Evolutionary conservation across 371 early-diverging fungal species (phyloP).

Genomic region (Catenaria anguillulae): DNA sequence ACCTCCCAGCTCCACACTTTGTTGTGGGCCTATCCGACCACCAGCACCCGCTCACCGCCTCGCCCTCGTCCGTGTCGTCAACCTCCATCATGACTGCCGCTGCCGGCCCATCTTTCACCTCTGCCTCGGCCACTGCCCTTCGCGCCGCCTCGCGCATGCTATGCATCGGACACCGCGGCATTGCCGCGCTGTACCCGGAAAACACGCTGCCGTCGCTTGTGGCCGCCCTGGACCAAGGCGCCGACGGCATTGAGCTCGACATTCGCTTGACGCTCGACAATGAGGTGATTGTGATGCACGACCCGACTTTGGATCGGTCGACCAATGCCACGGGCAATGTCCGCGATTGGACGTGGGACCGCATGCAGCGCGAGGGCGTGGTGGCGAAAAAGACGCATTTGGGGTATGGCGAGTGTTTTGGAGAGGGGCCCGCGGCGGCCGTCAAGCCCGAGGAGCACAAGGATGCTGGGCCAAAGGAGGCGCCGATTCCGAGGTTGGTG

Average conservation of each 20-base stretch:
- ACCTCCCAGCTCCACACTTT: too few species aligned
- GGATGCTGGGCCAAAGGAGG: slow-evolving; percentile 13
- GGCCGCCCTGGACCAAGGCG: slow-evolving; percentile 37
- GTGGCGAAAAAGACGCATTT: slow-evolving; percentile 14
- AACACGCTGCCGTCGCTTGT: slow-evolving; percentile 42
- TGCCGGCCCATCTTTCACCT: too few species aligned
- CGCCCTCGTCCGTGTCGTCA: too few species aligned
- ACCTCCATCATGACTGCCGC: too few species aligned
- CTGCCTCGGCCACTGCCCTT: too few species aligned
- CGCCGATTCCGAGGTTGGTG: slow-evolving; percentile 34
- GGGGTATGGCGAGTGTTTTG: background rate
- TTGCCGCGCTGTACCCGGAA: slow-evolving; percentile 42
- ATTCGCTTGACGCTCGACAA: slow-evolving; percentile 37
- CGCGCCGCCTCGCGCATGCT: too few species aligned
- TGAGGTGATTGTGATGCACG: slow-evolving; percentile 49
- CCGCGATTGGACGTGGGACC: slow-evolving; percentile 33
- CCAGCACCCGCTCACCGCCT: too few species aligned
- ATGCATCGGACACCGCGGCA: slow-evolving; percentile 29
- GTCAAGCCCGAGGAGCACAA: slow-evolving; percentile 21
- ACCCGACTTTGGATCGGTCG: slow-evolving; percentile 35
- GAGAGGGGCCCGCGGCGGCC: slow-evolving; percentile 27
- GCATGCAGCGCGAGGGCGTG: slow-evolving; percentile 29
- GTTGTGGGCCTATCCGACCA: too few species aligned
- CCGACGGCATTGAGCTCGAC: slow-evolving; percentile 47
- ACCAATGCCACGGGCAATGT: slow-evolving; percentile 38